Evolutionary conservation across 306 rosid species (phyloP), one percentile per base, ranked within the genome.

Genomic region (Abrus pulchellus): DNA sequence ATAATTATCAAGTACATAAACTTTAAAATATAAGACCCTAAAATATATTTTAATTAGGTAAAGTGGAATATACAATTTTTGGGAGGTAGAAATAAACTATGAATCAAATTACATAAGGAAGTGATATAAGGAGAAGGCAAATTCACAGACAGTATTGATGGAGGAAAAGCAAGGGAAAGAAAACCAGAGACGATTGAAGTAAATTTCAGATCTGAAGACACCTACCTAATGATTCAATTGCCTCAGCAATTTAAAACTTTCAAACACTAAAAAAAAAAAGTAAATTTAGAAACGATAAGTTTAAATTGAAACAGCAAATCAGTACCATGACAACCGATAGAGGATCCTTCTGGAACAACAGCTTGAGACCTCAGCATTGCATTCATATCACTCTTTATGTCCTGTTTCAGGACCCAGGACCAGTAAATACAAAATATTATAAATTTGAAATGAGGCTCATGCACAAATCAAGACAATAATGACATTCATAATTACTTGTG

Each of bases 341-440:
- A 72, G 9, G 90, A 85, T 80, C 88, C 90, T 66, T 87, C 84
- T 30, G 88, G 40, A 61, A 45, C 81, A 69, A 75, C 78, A 71
- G 86, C 80, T 79, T 72, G 85, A 50, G 90, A 75, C 55, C 74
- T 88, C 86, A 81, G 50, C 84, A 68, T 48, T 47, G 80, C 63
- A 77, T 68, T 85, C 85, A 76, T 83, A 78, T 80, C 85, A 81
- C 87, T 77, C 64, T 72, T 84, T 75, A 79, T 64, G 69, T 86
- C 93, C 94, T 92, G 90, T 36, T 79, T 83, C 84, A 80, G 79
- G 74, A 81, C n/a, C 74, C 68, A 84, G 55, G 68, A 76, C 29
- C 9, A 27, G 70, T 57, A 75, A 75, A 60, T 65, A 67, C 75
- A 81, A 69, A 62, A 83, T 33, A 68, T 32, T 14, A 13, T 2